phyloP scores from a whole-genome alignment of 1,284 basidiomycete genomes.

The Apiotrichum akiyoshidainum region DNA sequence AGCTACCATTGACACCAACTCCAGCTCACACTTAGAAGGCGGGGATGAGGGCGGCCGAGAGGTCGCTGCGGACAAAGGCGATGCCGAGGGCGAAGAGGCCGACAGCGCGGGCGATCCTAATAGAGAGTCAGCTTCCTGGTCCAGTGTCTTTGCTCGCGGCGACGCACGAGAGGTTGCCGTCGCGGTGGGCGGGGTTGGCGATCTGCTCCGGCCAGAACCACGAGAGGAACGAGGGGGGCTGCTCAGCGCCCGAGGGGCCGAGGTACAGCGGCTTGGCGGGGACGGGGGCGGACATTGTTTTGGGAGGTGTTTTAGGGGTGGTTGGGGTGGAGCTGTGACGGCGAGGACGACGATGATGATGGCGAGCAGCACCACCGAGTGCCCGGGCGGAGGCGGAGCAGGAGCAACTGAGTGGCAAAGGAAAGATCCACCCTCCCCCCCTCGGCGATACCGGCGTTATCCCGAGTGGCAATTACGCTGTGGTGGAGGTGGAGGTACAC shows the following conservation, averaged over 20 bases:
- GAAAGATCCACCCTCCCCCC: too few relatives aligned
- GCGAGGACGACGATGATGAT: background rate
- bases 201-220: conserved; percentile 25
- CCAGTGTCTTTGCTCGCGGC: background rate
- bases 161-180: conserved; percentile 25
- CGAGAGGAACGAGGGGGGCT: conserved; percentile 13
- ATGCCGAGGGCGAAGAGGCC: conserved; percentile 21
- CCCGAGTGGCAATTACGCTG: background rate
- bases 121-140: too few relatives aligned
- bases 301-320: background rate
- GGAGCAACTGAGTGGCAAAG: too few relatives aligned
- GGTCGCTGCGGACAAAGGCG: conserved; percentile 19
- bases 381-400: too few relatives aligned
- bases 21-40: conserved; percentile 17
- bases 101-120: conserved; percentile 26
- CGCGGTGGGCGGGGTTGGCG: conserved; percentile 22
- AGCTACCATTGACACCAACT: background rate
- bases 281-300: conserved; percentile 29
- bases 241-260: conserved; percentile 24
- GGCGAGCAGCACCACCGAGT: background rate
- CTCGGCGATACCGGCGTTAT: background rate
- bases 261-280: conserved; percentile 31
- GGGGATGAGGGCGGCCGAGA: conserved; percentile 20
- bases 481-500: conserved; percentile 7
- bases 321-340: background rate